These are phyloP conservation scores for Umbellularia californica DNA, from an alignment of 164 flowering plant species.

Conservation along the genomic window DNA sequence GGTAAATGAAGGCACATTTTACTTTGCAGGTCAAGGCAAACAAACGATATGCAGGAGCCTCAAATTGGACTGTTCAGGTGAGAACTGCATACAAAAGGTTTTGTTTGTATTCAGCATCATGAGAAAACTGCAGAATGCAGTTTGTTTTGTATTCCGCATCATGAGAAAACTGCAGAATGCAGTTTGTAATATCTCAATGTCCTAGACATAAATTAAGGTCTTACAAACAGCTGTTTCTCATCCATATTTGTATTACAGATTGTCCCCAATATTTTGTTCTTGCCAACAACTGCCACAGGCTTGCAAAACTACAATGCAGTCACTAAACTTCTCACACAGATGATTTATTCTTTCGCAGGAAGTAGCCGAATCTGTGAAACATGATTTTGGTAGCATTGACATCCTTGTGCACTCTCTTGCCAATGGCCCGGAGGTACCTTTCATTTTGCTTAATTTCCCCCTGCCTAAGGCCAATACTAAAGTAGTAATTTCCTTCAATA, in stretches of 20 bases:
- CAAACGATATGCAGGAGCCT: constrained; percentile 88
- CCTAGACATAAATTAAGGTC: neutral
- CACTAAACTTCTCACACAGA: neutral
- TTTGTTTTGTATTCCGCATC: neutral
- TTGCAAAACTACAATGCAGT: neutral
- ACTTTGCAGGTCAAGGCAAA: constrained; percentile 74
- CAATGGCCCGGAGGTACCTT: constrained; percentile 88
- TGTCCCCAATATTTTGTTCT: neutral
- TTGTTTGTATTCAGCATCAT: neutral
- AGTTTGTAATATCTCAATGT: neutral
- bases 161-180: neutral
- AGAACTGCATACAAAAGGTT: no score
- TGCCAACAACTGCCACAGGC: neutral
- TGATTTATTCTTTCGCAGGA: constrained; percentile 43
- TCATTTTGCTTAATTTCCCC: neutral
- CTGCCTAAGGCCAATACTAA: neutral
- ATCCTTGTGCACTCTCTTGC: constrained; percentile 99
- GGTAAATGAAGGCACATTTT: neutral
- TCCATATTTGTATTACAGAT: neutral
- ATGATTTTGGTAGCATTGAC: constrained; percentile 95
- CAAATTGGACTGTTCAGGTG: constrained; percentile 93
- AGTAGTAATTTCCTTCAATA: constrained; percentile 10
- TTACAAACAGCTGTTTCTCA: neutral
- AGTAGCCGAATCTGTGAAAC: constrained; percentile 78
- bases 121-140: neutral